Percentiles rank a stretch among this genome's conserved stretches.
Conservation (phyloP, 495 filamentous ascomycete species). For the Oidiodendron maius region DNA sequence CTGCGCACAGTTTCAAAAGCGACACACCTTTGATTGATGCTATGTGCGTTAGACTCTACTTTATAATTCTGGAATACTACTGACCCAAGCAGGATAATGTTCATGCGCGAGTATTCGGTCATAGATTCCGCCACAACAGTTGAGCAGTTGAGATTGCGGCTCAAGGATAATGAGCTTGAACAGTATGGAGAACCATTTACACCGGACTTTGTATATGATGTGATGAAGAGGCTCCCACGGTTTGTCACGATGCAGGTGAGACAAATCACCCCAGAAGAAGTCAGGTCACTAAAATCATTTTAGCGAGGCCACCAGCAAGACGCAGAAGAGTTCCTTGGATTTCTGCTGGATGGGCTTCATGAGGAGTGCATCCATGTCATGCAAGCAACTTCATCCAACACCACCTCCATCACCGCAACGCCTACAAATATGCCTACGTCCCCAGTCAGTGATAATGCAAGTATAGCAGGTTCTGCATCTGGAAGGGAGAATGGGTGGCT, state of each 20-base stretch:
- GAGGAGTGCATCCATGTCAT: constrained; percentile 83
- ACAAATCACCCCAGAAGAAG: constrained; percentile 16
- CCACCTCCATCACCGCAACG: constrained; percentile 33
- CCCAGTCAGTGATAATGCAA: constrained; percentile 27
- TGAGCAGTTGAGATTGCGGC: constrained; percentile 62
- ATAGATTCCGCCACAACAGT: constrained; percentile 72
- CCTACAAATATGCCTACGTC: constrained; percentile 28
- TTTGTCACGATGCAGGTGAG: constrained; percentile 77
- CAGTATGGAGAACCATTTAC: constrained; percentile 87
- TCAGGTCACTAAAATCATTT: background rate
- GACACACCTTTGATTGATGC: constrained; percentile 91
- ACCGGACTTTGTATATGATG: constrained; percentile 92
- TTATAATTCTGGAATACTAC: constrained; percentile 2
- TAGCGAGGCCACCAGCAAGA: constrained; percentile 91
- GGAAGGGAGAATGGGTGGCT: constrained; percentile 66
- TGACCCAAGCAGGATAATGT: constrained; percentile 69
- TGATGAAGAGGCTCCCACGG: constrained; percentile 76
- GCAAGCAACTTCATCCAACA: constrained; percentile 39
- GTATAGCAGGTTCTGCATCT: constrained; percentile 5
- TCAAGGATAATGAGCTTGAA: constrained; percentile 81
- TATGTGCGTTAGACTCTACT: constrained; percentile 53
- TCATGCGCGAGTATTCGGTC: constrained; percentile 86
- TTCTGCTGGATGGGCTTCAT: constrained; percentile 86
- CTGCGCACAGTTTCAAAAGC: constrained; percentile 86
- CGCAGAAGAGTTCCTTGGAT: constrained; percentile 95